Base-by-base conservation (phyloP, 2,329 filamentous ascomycete species). In the Cladosporium sp. region DNA sequence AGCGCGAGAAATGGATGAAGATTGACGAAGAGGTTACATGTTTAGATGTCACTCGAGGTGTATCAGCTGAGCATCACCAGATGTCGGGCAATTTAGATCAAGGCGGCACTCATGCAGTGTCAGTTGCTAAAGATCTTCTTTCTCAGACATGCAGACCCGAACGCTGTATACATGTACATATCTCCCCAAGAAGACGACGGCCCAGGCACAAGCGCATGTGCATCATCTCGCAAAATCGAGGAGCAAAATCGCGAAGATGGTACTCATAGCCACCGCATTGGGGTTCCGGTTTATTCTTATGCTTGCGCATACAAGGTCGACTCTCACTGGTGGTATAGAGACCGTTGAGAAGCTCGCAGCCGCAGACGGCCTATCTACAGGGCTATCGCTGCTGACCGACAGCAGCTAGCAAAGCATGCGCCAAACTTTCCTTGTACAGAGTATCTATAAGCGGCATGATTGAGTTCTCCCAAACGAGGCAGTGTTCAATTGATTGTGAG, bases 321-420 rank as follows among this genome's bases (percentile, higher is more conserved):
- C n/a, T 18, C 18, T 54, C 25, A 32, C 51, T 7, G 14, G 51
- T 21, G 39, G 39, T 46, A 46, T 46, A 11, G 39, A 46, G 39
- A 46, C 39, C 39, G 39, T 46, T 46, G 51, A 54, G 51, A 28
- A 54, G 51, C 51, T 54, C 51, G 26, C 39, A 46, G 39, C 39
- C 39, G 39, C 39, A 23, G 39, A 46, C 39, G 39, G 39, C 39
- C 21, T 11, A 13, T 21, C n/a, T 46, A 53, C 48, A 53, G 26
- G 23, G 48, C 23, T 28, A 53, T 28, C 48, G 48, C 48, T 53
- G 48, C 48, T 18, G 48, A 53, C 48, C 23, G 13, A 28, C 23
- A 3, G 48, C 23, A 53, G 48, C 48, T 28, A 26, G 14, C 10
- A 25, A 21, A 28, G 48, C 48, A 46, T 46, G n/a, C n/a, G 8